Evolutionary conservation across 169 alveolate species (phyloP), one percentile per base, ranked within the genome.

Genomic region (Cryptosporidium parvum): DNA sequence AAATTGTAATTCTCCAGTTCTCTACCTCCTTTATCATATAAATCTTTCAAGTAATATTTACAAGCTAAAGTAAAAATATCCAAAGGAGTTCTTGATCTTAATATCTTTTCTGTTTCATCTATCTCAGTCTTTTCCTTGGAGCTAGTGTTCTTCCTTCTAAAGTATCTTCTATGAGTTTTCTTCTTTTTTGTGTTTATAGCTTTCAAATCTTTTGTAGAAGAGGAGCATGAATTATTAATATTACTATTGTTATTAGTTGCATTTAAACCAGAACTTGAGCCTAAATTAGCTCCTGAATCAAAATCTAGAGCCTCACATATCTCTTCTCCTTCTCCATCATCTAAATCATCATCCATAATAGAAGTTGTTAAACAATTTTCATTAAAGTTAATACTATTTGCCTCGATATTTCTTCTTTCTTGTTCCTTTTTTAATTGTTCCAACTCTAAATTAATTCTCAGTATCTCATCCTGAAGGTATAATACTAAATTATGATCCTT

Each of bases 41-140:
- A 65, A 44, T 51, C 59, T 48, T 35, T 62, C 10, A 65, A 29
- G 14, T 80, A 80, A 26, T 61, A 80, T 51, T 80, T 80, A 35
- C 80, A 80, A 23, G 80, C 59, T 23, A 80, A 31, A 23, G 73
- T 39, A 62, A 80, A 61, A 12, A 80, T 65, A 31, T 80, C 89
- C 1, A 80, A 56, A 12, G 89, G 89, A 1, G 89, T 80, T 65
- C 89, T 59, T 0, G 89, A 59, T n/a, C 89, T 80, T 18, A 80
- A 31, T n/a, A 80, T 18, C 44, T 65, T 59, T 33, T 80, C 89
- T 21, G 61, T 29, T 31, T 80, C 89, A 45, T 80, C 89, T 33
- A 62, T 18, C 29, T 80, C 89, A 59, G 39, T 65, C 35, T 80
- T 80, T 44, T 80, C 89, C 48, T 65, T 80, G 42, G 45, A 29